These are phyloP conservation scores for Baorangia bicolor DNA, from an alignment of 768 basidiomycete genomes.

Conservation along the genomic window DNA sequence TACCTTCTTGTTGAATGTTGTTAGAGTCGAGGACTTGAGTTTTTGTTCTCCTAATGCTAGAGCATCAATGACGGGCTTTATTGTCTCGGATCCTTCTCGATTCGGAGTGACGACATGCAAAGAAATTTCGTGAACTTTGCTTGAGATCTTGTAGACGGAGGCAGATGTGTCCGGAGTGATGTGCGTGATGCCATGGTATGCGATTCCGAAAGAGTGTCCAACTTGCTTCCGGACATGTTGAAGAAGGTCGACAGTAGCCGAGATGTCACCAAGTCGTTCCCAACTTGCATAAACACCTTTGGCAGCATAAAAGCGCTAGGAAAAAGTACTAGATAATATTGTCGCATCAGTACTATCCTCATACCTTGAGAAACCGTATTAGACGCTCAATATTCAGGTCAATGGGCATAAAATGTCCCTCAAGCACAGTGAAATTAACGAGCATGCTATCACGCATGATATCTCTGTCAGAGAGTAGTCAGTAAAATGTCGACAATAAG, in stretches of 20 bases:
- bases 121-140: constrained; percentile 8
- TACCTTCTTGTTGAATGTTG: constrained; percentile 37
- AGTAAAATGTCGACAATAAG: too few relatives aligned
- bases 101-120: neutral
- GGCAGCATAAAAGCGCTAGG: constrained; percentile 7
- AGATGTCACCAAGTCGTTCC: constrained; percentile 34
- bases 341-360: too few relatives aligned
- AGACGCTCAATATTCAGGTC: too few relatives aligned
- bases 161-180: constrained; percentile 12
- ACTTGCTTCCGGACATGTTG: constrained; percentile 33
- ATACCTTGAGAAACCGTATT: too few relatives aligned
- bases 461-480: too few relatives aligned
- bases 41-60: constrained; percentile 15
- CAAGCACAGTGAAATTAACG: too few relatives aligned
- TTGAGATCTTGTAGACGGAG: constrained; percentile 7
- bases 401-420: too few relatives aligned
- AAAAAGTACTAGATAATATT: too few relatives aligned
- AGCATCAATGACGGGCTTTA: constrained; percentile 17
- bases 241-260: constrained; percentile 26
- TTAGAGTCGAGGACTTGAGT: constrained; percentile 26
- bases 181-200: constrained; percentile 31
- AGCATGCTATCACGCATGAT: too few relatives aligned
- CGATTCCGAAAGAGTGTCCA: constrained; percentile 11
- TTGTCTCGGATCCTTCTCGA: neutral
- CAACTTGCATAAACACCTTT: constrained; percentile 35